These are phyloP conservation scores for Jamesozyma piceae DNA, from an alignment of 805 yeast genomes.

Conservation along the genomic window DNA sequence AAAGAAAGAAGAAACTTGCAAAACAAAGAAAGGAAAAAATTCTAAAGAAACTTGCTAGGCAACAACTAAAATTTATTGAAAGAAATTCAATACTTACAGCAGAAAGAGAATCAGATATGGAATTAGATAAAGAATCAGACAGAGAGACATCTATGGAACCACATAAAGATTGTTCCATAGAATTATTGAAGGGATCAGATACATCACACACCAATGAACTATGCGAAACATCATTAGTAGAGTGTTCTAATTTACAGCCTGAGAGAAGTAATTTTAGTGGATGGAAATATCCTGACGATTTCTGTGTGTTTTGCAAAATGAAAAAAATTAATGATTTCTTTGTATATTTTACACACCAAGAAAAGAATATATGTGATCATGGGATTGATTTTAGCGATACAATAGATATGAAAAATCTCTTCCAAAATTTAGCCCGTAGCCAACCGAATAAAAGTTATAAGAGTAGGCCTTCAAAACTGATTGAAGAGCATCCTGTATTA, in stretches of 20 bases:
- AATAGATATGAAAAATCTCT: background rate
- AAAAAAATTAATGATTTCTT: slow-evolving; percentile 21
- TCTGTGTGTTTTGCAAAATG: slow-evolving; percentile 29
- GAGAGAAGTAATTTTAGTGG: too few species aligned
- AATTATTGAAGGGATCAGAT: background rate
- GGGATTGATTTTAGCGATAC: slow-evolving; percentile 19
- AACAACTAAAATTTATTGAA: slow-evolving; percentile 72
- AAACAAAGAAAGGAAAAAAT: slow-evolving; percentile 60
- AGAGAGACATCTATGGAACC: slow-evolving; percentile 10
- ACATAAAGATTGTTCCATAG: background rate
- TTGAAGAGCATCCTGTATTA: slow-evolving; percentile 12
- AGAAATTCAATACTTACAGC: background rate
- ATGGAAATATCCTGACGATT: slow-evolving; percentile 21
- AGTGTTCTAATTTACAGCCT: too few species aligned
- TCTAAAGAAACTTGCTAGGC: slow-evolving; percentile 68
- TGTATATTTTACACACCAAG: slow-evolving; percentile 26
- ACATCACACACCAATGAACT: too few species aligned
- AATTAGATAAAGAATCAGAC: too few species aligned
- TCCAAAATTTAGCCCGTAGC: background rate
- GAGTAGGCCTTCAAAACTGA: background rate
- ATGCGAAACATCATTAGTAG: too few species aligned
- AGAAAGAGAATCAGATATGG: too few species aligned
- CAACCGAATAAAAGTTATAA: too few species aligned
- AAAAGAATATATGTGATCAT: slow-evolving; percentile 21
- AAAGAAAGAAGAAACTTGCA: slow-evolving; percentile 58